Base-by-base conservation (phyloP, 2,329 filamentous ascomycete species). In the Colletotrichum karsti region DNA sequence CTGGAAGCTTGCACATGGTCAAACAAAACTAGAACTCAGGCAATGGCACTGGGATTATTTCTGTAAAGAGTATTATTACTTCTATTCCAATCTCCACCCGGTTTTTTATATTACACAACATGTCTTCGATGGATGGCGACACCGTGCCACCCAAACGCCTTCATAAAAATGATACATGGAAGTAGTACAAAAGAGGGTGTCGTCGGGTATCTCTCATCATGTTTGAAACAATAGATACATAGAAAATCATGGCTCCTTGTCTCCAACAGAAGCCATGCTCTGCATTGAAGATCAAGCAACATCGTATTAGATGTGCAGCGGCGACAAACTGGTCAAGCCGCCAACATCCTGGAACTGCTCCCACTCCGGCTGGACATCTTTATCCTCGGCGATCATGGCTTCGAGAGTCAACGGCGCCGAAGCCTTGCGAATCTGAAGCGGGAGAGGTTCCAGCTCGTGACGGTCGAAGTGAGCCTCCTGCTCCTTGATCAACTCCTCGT, bases 281-380 rank as follows among this genome's bases (percentile, higher is more conserved):
- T 41, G 28, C 8, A 48, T 33, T 12, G 7, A 15, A 30, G 39
- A 13, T 7, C n/a, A n/a, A n/a, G n/a, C n/a, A n/a, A n/a, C n/a
- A 12, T 7, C 15, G 7, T 10, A 26, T 41, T 18, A 68, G 3
- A 68, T 58, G 7, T 68, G 58, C 44, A 68, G 8, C 9, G 69
- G 60, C 20, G 59, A 44, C 2, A 51, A 35, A 24, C 60, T 33
- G 2, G 79, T 85, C 51, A 85, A 71, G 0, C 84, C 84, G 35
- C 84, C 84, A 4, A 86, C 73, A 12, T 83, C 81, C 28, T 78
- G 76, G 67, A 83, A 85, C 73, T 84, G 81, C 69, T 82, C 83
- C 83, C 82, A 86, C 5, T 79, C 79, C 4, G 80, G 76, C 63
- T 77, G 72, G 30, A 72, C 73, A 20, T 73, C 71, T n/a, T n/a